Base-by-base conservation (phyloP, 2,329 filamentous ascomycete species). In the Colletotrichum somersetense region DNA sequence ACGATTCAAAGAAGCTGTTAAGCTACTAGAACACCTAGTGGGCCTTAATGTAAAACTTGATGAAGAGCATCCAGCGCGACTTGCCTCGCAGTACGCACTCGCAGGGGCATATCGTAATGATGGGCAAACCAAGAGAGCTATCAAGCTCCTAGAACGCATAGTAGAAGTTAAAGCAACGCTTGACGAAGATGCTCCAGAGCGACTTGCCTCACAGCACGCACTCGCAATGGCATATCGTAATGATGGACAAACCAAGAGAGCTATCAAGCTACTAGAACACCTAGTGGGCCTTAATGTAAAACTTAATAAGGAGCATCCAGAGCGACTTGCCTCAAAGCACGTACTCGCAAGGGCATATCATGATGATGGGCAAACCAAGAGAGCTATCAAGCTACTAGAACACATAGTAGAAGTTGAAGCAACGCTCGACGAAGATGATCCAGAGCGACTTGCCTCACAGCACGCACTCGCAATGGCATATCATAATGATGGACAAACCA, bases 1-100 rank as follows among this genome's bases (percentile, higher is more conserved):
- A 26, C 26, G 26, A 3, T 26, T 26, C 26, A 26, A 26, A 26
- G 26, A 26, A 26, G 26, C 26, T 26, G 26, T 26, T 26, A 26
- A 26, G 42, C 62, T 79, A 11, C 68, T 78, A 2, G 73, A 77
- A 64, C 71, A 77, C 55, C 74, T 77, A 20, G 76, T 77, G 18
- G 35, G 26, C 26, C 26, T 26, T 26, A 33, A 10, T 30, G 74
- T 4, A 46, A 26, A 56, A 46, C 30, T 75, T 2, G 50, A 40
- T 6, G 65, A 73, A 8, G 57, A 71, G 3, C 44, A 77, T 53
- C 8, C 18, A 30, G 1, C n/a, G 69, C 65, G 74, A 66, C 26
- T 74, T 38, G 3, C 38, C 5, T 67, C 74, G 23, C 48, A 70
- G n/a, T 3, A 40, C n/a, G 1, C 0, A 4, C 38, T 40, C 11